phyloP scores from a whole-genome alignment of 2,329 filamentous ascomycete genomes.

The Phialophora expanda region DNA sequence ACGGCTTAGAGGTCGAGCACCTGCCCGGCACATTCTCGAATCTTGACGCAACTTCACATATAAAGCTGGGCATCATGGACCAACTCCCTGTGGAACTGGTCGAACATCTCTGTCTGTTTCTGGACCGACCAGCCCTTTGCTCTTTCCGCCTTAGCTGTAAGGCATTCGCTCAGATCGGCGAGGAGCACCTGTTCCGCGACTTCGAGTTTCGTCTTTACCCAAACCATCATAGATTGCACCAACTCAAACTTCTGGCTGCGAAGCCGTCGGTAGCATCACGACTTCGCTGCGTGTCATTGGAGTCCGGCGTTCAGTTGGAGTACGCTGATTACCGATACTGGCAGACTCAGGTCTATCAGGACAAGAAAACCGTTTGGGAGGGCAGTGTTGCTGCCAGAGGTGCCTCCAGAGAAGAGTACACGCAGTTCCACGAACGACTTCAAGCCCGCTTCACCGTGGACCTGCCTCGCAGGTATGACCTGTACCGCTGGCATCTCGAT shows the following conservation, averaged over 20 bases:
- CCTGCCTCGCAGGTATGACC: slow-evolving; percentile 26
- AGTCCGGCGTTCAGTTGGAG: slow-evolving; percentile 34
- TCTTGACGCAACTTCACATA: background rate
- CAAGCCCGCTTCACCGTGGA: slow-evolving; percentile 33
- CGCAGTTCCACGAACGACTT: slow-evolving; percentile 28
- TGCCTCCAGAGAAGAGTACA: slow-evolving; percentile 23
- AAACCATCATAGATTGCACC: slow-evolving; percentile 24
- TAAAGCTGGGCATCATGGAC: slow-evolving; percentile 24
- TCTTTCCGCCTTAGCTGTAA: slow-evolving; percentile 32
- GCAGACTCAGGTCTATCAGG: slow-evolving; percentile 32
- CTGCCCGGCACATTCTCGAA: background rate
- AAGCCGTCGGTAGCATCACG: slow-evolving; percentile 28
- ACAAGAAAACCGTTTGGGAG: slow-evolving; percentile 28
- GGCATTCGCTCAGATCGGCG: slow-evolving; percentile 23
- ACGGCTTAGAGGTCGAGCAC: background rate
- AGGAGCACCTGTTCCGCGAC: slow-evolving; percentile 32
- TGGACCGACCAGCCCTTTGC: slow-evolving; percentile 25
- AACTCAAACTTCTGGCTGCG: slow-evolving; percentile 28
- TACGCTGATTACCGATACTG: slow-evolving; percentile 36
- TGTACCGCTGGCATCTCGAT: slow-evolving; percentile 37
- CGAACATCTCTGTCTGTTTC: slow-evolving; percentile 26
- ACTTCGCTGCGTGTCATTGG: slow-evolving; percentile 25
- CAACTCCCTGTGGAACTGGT: slow-evolving; percentile 32
- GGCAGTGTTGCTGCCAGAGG: slow-evolving; percentile 18
- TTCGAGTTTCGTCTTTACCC: slow-evolving; percentile 36